phyloP scores from a whole-genome alignment of 208 protist genomes.

The Angomonas ambiguus region DNA sequence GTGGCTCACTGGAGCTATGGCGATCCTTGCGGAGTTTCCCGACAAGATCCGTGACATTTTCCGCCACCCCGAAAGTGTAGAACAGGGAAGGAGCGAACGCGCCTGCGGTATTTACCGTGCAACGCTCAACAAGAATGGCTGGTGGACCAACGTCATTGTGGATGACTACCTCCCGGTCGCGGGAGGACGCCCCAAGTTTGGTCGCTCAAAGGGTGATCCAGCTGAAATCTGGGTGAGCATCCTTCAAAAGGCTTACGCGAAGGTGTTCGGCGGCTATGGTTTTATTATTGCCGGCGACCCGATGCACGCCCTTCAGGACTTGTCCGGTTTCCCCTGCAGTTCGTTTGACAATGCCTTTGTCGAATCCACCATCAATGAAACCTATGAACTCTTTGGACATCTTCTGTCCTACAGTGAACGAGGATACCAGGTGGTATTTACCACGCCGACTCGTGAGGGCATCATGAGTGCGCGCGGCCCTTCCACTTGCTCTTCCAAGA shows the following conservation, averaged over 20 bases:
- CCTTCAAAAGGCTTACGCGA: constrained; percentile 80
- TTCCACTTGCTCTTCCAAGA: constrained; percentile 25
- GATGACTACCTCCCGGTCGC: constrained; percentile 57
- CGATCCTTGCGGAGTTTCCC: constrained; percentile 33
- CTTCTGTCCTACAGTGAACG: not conserved
- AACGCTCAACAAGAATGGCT: constrained; percentile 60
- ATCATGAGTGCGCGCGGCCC: not conserved
- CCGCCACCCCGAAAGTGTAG: constrained; percentile 16
- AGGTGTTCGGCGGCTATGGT: constrained; percentile 58
- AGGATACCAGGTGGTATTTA: not conserved
- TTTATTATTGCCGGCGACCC: constrained; percentile 61
- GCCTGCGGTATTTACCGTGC: constrained; percentile 50
- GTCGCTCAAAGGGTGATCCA: constrained; percentile 34
- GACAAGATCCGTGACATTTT: constrained; percentile 40
- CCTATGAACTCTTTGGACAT: not conserved
- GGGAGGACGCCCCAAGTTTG: constrained; percentile 29
- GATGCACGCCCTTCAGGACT: constrained; percentile 46
- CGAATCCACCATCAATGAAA: constrained; percentile 52
- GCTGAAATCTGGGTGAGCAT: constrained; percentile 72
- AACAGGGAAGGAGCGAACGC: constrained; percentile 27
- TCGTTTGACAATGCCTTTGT: constrained; percentile 31
- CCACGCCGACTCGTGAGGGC: constrained; percentile 1
- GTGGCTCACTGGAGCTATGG: constrained; percentile 60
- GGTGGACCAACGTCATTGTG: constrained; percentile 69
- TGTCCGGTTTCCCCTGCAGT: constrained; percentile 39